Base-by-base conservation (phyloP, 2,329 filamentous ascomycete species). In the Sodiomyces alkalinus region DNA sequence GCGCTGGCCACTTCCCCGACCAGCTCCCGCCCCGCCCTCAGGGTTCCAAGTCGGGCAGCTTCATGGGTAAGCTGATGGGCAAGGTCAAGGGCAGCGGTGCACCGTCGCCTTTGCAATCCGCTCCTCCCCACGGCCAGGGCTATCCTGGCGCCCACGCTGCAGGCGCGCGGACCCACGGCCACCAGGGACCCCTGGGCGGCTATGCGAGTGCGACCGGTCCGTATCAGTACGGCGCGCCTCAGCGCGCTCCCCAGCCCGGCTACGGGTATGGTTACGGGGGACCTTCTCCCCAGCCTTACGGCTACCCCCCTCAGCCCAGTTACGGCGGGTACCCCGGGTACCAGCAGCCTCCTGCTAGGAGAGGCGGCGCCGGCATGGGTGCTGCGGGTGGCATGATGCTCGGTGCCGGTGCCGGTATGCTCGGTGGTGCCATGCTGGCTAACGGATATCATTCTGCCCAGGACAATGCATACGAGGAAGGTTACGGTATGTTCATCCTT, bases 401-500 rank as follows among this genome's bases (percentile, higher is more conserved):
- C 23, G 85, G 85, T 56, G 51, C 81, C 4, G 85, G 83, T 40
- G 85, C 78, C 37, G 85, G 85, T 50, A 45, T 93, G 46, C 43
- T 93, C 1, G 86, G 83, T 41, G 85, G 85, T 31, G 68, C 72
- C 36, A 36, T 92, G 42, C 52, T 92, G 18, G 75, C 64, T 3
- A 62, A 78, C 44, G 74, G 75, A 2, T 61, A 86, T 28, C 55
- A 79, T 31, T 68, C 75, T 35, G 48, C 64, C 26, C 52, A 80
- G 39, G 54, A 76, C 34, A 59, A 70, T 5, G 65, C 68, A 17
- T 76, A 64, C 31, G 41, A 54, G 22, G 51, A 63, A 1, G 61
- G 60, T 31, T 58, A 49, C 33, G 27, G 28, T 33, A 20, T 26
- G n/a, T n/a, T n/a, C n/a, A n/a, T n/a, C n/a, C n/a, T n/a, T n/a